A percentile compares a stretch with the other conserved stretches of the same genome.
These are phyloP conservation scores for Infundibulicybe gibba DNA, from an alignment of 768 basidiomycete species.

Conservation along the genomic window DNA sequence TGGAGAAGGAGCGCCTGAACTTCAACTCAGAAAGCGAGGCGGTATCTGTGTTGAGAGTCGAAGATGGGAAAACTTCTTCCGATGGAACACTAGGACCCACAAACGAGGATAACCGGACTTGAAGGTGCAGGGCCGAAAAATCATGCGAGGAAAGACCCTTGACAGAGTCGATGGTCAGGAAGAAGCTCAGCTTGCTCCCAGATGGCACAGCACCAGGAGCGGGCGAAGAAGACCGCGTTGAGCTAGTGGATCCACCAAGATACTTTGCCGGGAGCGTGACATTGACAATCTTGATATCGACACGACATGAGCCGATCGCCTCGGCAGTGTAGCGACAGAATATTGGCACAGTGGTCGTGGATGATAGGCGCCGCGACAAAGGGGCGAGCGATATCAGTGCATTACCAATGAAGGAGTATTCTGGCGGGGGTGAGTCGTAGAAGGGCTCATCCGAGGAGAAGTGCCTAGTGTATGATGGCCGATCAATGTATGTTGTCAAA, in stretches of 20 bases:
- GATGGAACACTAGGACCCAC: conserved; percentile 63
- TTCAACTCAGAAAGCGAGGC: conserved; percentile 75
- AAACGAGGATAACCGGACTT: conserved; percentile 86
- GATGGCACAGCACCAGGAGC: conserved; percentile 61
- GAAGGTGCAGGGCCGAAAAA: conserved; percentile 82
- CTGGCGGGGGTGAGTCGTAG: conserved; percentile 82
- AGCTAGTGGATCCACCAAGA: conserved; percentile 54
- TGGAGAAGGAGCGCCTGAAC: conserved; percentile 79
- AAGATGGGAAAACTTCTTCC: conserved; percentile 83
- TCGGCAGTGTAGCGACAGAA: conserved; percentile 93
- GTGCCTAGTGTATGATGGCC: conserved; percentile 90
- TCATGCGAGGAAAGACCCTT: conserved; percentile 90
- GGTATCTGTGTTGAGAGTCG: conserved; percentile 67
- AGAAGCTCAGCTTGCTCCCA: conserved; percentile 82
- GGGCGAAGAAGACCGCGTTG: conserved; percentile 77
- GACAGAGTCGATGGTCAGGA: conserved; percentile 80
- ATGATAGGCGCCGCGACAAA: conserved; percentile 72
- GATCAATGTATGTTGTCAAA: conserved; percentile 83
- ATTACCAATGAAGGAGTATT: conserved; percentile 92
- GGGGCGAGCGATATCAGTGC: conserved; percentile 80
- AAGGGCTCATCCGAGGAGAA: conserved; percentile 94
- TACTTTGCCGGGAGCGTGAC: conserved; percentile 60
- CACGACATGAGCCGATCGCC: conserved; percentile 91
- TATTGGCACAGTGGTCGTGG: conserved; percentile 77
- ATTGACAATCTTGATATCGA: conserved; percentile 79